Conservation (phyloP, 371 early-diverging fungal species). For the Zychaea mexicana region DNA sequence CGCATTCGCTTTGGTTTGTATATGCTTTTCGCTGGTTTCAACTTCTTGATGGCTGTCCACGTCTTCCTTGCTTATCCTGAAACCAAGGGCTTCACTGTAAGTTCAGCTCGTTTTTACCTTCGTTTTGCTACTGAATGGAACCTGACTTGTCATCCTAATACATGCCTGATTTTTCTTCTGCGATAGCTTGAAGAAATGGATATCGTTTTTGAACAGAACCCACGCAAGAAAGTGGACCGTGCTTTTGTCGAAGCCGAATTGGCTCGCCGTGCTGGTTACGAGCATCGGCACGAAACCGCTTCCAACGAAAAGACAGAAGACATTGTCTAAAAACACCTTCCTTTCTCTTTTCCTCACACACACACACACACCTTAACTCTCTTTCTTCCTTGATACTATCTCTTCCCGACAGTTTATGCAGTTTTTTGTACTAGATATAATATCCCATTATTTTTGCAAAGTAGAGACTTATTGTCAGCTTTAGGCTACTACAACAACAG, state of each 20-base stretch:
- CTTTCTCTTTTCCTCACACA: too few relatives aligned
- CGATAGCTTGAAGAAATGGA: conserved; percentile 40
- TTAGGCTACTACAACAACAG: too few relatives aligned
- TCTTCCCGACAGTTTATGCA: too few relatives aligned
- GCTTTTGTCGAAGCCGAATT: conserved; percentile 25
- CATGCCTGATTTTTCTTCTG: background rate
- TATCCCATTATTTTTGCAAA: background rate
- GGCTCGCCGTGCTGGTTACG: conserved; percentile 10
- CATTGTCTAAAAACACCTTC: conserved; percentile 3
- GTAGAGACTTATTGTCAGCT: too few relatives aligned
- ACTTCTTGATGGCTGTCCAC: conserved; percentile 56
- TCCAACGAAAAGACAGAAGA: conserved; percentile 9
- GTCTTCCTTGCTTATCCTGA: conserved; percentile 70
- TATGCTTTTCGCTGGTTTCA: conserved; percentile 66
- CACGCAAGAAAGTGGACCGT: conserved; percentile 31
- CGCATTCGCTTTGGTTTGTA: conserved; percentile 63
- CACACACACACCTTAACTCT: too few relatives aligned
- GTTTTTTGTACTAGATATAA: too few relatives aligned
- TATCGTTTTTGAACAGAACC: conserved; percentile 30
- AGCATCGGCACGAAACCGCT: background rate
- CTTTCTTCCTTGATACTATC: background rate
- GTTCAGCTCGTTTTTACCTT: background rate
- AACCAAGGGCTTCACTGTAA: conserved; percentile 55
- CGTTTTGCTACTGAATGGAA: too few relatives aligned
- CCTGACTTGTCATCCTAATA: background rate